Evolutionary conservation across 1,284 basidiomycete species (phyloP).

Genomic region (Afroboletus lepidellus): DNA sequence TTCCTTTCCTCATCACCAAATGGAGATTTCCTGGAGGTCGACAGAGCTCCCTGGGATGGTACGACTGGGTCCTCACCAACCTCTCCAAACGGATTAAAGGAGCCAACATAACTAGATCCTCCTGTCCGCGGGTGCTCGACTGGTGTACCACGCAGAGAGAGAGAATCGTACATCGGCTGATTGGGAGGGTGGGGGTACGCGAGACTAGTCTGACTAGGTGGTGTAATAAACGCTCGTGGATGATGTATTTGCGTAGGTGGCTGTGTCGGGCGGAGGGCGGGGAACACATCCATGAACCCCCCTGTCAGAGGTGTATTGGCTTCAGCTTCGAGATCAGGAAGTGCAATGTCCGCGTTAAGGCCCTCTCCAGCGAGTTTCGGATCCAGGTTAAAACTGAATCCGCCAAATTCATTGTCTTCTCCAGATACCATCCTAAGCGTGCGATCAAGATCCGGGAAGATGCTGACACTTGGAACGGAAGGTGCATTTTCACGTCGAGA

Average conservation of each 20-base stretch:
- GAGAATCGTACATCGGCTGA: constrained; percentile 55
- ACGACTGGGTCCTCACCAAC: constrained; percentile 42
- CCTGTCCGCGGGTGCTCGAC: constrained; percentile 47
- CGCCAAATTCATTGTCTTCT: constrained; percentile 53
- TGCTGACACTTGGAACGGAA: constrained; percentile 51
- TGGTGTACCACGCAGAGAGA: constrained; percentile 38
- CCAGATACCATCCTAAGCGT: constrained; percentile 68
- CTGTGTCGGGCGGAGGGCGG: constrained; percentile 46
- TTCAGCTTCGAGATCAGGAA: constrained; percentile 56
- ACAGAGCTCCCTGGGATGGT: constrained; percentile 14
- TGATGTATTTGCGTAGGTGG: constrained; percentile 28
- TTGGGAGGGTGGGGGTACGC: constrained; percentile 45
- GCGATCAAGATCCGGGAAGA: constrained; percentile 89
- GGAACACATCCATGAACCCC: constrained; percentile 65
- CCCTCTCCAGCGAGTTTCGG: constrained; percentile 64
- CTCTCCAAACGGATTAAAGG: constrained; percentile 78
- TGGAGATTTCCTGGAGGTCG: constrained; percentile 28
- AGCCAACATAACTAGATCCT: constrained; percentile 61
- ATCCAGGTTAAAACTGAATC: constrained; percentile 82
- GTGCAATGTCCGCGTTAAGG: constrained; percentile 38
- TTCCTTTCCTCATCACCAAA: constrained; percentile 63
- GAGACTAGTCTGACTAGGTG: constrained; percentile 58
- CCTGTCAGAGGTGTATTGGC: constrained; percentile 55
- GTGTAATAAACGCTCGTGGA: constrained; percentile 41
- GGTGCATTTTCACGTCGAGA: constrained; percentile 65